These are phyloP conservation scores for Stachybotrys echinatus DNA, from an alignment of 2,329 filamentous ascomycete species.

Conservation along the genomic window DNA sequence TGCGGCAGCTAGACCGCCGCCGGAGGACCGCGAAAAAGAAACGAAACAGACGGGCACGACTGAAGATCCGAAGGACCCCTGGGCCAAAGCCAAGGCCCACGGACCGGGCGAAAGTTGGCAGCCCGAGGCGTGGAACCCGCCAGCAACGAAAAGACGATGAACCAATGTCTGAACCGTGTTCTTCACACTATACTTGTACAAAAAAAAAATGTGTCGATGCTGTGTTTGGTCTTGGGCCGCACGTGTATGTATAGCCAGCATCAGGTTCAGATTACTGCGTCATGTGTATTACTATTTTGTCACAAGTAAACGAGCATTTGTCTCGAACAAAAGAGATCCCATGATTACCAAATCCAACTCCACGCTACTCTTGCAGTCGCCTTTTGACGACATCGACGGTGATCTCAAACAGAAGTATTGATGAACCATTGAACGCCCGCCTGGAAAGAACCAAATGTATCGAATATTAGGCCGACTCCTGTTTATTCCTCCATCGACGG, in stretches of 20 bases:
- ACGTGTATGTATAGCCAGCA: no score
- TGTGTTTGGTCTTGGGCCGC: no score
- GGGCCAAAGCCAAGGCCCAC: conserved; percentile 42
- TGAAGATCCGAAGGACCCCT: conserved; percentile 41
- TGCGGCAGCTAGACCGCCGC: background rate
- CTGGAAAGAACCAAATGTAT: no score
- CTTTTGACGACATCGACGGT: no score
- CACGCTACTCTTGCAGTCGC: background rate
- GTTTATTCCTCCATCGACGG: background rate
- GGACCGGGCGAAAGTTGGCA: conserved; percentile 63
- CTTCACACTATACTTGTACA: no score
- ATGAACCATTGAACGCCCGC: no score
- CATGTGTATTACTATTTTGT: background rate
- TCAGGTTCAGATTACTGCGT: background rate
- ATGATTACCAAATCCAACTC: background rate
- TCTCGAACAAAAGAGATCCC: background rate
- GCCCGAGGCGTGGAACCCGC: conserved; percentile 56
- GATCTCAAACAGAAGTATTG: no score
- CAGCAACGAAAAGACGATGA: conserved; percentile 26
- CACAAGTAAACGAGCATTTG: background rate
- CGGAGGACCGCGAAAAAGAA: conserved; percentile 4
- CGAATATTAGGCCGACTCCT: no score
- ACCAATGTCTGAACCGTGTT: background rate
- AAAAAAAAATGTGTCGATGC: no score
- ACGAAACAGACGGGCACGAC: background rate